Percentiles rank a stretch among this genome's conserved stretches.
Evolutionary conservation across 176 grass and related monocot genomes (phyloP).

Genomic region (Carex pumila): DNA sequence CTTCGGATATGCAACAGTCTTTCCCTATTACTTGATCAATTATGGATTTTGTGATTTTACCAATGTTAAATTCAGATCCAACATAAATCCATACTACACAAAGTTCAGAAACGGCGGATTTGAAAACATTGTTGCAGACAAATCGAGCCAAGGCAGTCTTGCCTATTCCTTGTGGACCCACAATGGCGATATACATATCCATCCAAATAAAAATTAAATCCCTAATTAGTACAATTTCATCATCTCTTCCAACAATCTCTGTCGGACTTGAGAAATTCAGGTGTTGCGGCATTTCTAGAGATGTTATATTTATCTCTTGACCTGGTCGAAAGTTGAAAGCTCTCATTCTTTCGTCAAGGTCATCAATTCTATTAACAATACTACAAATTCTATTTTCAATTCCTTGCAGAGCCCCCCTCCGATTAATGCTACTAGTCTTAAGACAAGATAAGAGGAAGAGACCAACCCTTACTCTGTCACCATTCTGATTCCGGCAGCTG

Average conservation of each 20-base stretch:
- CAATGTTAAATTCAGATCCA: neutral
- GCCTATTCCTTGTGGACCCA: neutral
- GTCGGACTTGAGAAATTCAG: neutral
- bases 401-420: no score
- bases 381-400: neutral
- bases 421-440: neutral
- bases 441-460: neutral
- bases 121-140: neutral
- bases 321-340: neutral
- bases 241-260: neutral
- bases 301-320: neutral
- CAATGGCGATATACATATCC: neutral
- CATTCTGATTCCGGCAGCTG: neutral
- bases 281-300: neutral
- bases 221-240: neutral
- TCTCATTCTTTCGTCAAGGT: neutral
- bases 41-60: neutral
- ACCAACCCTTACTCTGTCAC: neutral
- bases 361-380: neutral
- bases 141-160: neutral
- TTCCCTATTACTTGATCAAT: slow-evolving; percentile 10
- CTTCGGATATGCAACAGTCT: neutral
- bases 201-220: no score
- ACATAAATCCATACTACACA: neutral
- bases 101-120: neutral